Conservation (phyloP, 768 basidiomycete genomes). For the Kwoniella sp. region DNA sequence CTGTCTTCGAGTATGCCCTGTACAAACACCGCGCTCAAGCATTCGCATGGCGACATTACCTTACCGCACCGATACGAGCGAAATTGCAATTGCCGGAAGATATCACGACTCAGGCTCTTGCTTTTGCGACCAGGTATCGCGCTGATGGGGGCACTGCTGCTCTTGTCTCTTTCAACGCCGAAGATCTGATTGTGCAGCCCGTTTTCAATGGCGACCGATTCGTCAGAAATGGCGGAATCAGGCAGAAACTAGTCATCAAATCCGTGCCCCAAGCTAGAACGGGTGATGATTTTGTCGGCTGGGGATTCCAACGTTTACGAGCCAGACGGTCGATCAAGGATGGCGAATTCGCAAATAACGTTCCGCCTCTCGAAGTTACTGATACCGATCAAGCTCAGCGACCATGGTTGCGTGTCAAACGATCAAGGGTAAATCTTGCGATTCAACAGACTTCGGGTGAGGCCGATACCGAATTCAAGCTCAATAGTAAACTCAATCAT, state of each 20-base stretch:
- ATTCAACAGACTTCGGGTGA: slow-evolving; percentile 25
- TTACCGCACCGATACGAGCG: slow-evolving; percentile 33
- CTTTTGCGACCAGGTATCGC: slow-evolving; percentile 26
- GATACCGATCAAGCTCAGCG: slow-evolving; percentile 41
- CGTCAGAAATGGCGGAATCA: slow-evolving; percentile 27
- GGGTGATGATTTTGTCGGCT: slow-evolving; percentile 31
- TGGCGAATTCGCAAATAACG: slow-evolving; percentile 30
- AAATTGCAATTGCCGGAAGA: slow-evolving; percentile 52
- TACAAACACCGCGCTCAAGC: slow-evolving; percentile 41
- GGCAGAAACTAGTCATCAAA: slow-evolving; percentile 10
- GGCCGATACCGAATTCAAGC: slow-evolving; percentile 22
- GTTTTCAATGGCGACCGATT: slow-evolving; percentile 48
- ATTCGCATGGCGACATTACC: slow-evolving; percentile 31
- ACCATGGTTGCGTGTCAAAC: slow-evolving; percentile 23
- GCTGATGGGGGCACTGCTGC: slow-evolving; percentile 39
- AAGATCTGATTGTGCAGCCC: slow-evolving; percentile 51
- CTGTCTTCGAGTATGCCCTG: slow-evolving; percentile 44
- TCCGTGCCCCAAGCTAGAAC: slow-evolving; percentile 10
- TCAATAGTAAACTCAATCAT: slow-evolving; percentile 17
- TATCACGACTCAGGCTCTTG: slow-evolving; percentile 50
- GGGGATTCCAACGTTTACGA: slow-evolving; percentile 33
- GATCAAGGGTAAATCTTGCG: slow-evolving; percentile 11
- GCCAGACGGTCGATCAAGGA: not conserved
- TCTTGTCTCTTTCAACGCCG: slow-evolving; percentile 17
- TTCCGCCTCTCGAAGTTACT: slow-evolving; percentile 34